Evolutionary conservation across 805 yeast species (phyloP).

Genomic region (Cyberlindnera misumaiensis): DNA sequence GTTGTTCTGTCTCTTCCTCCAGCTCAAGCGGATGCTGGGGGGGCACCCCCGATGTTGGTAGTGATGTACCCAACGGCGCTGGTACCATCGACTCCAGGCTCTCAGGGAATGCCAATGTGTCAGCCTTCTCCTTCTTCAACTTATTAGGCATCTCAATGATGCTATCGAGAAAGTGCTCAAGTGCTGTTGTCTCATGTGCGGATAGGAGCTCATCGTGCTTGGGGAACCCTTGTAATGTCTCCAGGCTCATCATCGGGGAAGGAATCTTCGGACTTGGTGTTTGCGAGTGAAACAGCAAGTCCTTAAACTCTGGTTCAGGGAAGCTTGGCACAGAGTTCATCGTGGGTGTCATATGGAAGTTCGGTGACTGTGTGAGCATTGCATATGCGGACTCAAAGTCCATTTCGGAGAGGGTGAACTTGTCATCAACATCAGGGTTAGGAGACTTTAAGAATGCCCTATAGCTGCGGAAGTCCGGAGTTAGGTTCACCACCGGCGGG

Average conservation of each 20-base stretch:
- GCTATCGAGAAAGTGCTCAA: slow-evolving; percentile 24
- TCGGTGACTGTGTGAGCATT: slow-evolving; percentile 20
- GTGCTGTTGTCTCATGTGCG: slow-evolving; percentile 21
- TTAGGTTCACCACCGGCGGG: slow-evolving; percentile 9
- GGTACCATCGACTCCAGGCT: not conserved
- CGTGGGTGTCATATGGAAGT: slow-evolving; percentile 5
- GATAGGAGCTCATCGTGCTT: slow-evolving; percentile 20
- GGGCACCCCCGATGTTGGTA: not conserved
- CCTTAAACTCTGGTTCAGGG: slow-evolving; percentile 5
- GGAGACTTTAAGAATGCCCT: slow-evolving; percentile 9
- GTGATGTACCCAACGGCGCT: not conserved
- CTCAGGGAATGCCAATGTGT: not conserved
- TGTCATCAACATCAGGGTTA: slow-evolving; percentile 1
- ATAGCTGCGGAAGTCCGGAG: slow-evolving; percentile 10
- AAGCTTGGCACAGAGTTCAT: slow-evolving; percentile 1
- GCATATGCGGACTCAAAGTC: slow-evolving; percentile 26
- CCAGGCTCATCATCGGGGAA: slow-evolving; percentile 11
- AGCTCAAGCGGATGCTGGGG: too few species aligned
- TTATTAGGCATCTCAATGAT: slow-evolving; percentile 19
- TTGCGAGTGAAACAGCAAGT: slow-evolving; percentile 8
- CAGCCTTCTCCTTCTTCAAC: slow-evolving; percentile 1
- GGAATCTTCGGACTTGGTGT: slow-evolving; percentile 11
- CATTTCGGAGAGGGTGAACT: slow-evolving; percentile 15
- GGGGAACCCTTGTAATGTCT: slow-evolving; percentile 11
- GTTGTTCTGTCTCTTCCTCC: not conserved